Conservation (phyloP, 768 basidiomycete genomes). For the Leccinum uliginosum region DNA sequence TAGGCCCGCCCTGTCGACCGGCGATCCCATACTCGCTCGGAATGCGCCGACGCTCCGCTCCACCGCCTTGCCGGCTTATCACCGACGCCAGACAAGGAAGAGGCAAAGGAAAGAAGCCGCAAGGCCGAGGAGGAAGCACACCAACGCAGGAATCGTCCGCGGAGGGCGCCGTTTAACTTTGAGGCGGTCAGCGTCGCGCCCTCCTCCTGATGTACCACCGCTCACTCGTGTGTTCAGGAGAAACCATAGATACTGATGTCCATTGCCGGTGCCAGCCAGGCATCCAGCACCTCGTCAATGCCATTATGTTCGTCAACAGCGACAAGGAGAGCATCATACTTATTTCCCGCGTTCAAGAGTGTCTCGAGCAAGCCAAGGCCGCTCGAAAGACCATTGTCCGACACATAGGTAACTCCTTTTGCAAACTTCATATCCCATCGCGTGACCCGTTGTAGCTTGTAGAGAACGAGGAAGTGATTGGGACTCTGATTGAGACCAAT, state of each 20-base stretch:
- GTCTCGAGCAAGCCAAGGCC: conserved; percentile 70
- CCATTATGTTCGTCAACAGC: conserved; percentile 87
- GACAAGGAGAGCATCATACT: conserved; percentile 71
- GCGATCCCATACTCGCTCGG: conserved; percentile 18
- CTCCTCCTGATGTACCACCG: background rate
- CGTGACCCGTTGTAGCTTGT: conserved; percentile 57
- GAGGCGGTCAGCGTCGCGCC: conserved; percentile 50
- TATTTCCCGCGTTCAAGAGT: conserved; percentile 83
- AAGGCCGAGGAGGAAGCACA: conserved; percentile 29
- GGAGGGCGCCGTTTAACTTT: conserved; percentile 76
- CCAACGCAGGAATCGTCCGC: conserved; percentile 36
- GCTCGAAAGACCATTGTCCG: conserved; percentile 76
- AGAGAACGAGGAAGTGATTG: conserved; percentile 91
- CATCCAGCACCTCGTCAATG: conserved; percentile 87
- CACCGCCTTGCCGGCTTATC: background rate
- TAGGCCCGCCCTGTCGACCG: conserved; percentile 37
- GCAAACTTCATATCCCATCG: background rate
- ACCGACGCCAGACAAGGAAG: conserved; percentile 34
- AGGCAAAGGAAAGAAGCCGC: conserved; percentile 42
- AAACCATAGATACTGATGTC: conserved; percentile 82
- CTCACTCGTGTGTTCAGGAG: conserved; percentile 49
- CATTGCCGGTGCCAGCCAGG: conserved; percentile 87
- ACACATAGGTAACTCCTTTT: conserved; percentile 67
- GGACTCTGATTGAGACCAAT: conserved; percentile 90
- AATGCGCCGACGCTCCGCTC: conserved; percentile 16